Base-by-base conservation (phyloP, 148 eudicot genomes). In the Vaccinium corymbosum region DNA sequence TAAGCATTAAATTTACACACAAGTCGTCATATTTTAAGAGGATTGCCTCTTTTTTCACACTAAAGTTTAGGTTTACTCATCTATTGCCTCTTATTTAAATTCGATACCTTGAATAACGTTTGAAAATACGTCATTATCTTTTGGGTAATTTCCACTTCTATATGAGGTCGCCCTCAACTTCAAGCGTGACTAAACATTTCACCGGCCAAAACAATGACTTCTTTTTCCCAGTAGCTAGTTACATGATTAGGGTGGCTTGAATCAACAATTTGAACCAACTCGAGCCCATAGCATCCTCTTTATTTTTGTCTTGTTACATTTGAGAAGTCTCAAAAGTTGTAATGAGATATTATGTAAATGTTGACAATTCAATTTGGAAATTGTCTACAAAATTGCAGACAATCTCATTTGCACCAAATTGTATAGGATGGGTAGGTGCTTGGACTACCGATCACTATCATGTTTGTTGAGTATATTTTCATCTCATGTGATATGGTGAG, bases 31-130 rank as follows among this genome's bases (percentile, higher is more conserved):
- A 25, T 11, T 66, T 27, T 27, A 12, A 32, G 72, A 11, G 72
- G 72, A 66, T 4, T 66, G 35, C 72, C 16, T n/a, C 72, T 66
- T 25, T 25, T 35, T 46, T 53, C 6, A 22, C 49, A 10, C 79
- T 32, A 82, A 52, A 56, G 83, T 86, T 86, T 91, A 87, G 89
- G 89, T 89, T 85, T 85, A 75, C 84, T 81, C 73, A 51, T 11
- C 84, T 84, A 84, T 89, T 90, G 80, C 85, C 80, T 71, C 52
- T 73, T 80, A 1, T 49, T 50, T 84, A 25, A 77, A 25, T 50
- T 2, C 4, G 32, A 16, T 22, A 13, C 22, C 35, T 27, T 22
- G 9, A 8, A 13, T 22, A 25, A 1, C 46, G 59, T 27, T 13
- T 12, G 42, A 1, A 19, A 46, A 42, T 19, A 75, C 6, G 0